A percentile compares a stretch with the other conserved stretches of the same genome.
Conservation (phyloP, 2,329 filamentous ascomycete genomes). For the Blastomyces percursus region DNA sequence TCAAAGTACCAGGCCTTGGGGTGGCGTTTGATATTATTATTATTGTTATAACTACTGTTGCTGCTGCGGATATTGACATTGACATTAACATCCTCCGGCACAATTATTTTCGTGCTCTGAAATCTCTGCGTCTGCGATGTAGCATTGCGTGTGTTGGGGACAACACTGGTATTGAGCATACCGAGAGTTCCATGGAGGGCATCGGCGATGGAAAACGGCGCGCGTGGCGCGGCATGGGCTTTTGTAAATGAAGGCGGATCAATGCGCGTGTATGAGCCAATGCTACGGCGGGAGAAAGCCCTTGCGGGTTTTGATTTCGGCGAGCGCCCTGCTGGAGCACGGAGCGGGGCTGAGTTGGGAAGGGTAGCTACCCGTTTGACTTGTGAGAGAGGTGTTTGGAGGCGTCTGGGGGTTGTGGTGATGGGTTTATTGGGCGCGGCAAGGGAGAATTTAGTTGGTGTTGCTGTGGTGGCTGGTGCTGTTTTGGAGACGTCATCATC, state of each 20-base stretch:
- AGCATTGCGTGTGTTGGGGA: background rate
- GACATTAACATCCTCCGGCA: background rate
- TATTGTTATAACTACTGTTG: background rate
- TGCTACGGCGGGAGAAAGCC: constrained; percentile 56
- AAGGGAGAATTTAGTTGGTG: constrained; percentile 26
- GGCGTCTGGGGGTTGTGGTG: constrained; percentile 10
- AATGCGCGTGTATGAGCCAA: constrained; percentile 54
- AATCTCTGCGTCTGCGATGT: background rate
- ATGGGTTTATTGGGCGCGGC: constrained; percentile 17
- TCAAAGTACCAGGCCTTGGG: constrained; percentile 71
- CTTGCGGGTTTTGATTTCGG: constrained; percentile 58
- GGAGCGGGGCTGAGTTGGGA: constrained; percentile 43
- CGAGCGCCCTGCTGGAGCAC: constrained; percentile 69
- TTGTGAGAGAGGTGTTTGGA: constrained; percentile 12
- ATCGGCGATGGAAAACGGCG: constrained; percentile 75
- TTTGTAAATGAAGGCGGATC: constrained; percentile 52
- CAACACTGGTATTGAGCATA: constrained; percentile 30
- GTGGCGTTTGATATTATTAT: constrained; percentile 35
- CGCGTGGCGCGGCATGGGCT: constrained; percentile 35
- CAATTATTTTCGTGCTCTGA: background rate
- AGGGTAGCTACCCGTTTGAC: constrained; percentile 26
- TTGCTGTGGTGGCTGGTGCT: constrained; percentile 34
- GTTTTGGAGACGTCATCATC: constrained; percentile 24
- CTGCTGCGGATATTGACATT: background rate
- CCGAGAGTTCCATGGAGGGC: constrained; percentile 60